Conservation (phyloP, 352 stramenopile genomes). For the Phytophthora cryptogea region DNA sequence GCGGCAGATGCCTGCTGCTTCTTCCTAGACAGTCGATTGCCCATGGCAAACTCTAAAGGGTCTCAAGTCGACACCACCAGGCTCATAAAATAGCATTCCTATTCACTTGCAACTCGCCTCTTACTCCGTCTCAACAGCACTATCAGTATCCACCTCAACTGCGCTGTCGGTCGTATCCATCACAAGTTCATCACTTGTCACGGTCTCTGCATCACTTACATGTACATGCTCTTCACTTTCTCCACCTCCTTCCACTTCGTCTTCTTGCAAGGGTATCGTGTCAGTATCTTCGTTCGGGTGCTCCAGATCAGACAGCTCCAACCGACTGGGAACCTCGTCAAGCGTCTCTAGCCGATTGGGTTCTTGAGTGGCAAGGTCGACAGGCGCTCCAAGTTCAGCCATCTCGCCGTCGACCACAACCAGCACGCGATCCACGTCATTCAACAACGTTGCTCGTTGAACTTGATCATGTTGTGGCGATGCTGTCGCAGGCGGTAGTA, state of each 20-base stretch:
- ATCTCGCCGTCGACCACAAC: conserved; percentile 94
- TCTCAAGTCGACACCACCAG: background rate
- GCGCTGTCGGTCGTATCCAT: conserved; percentile 23
- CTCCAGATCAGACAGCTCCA: conserved; percentile 29
- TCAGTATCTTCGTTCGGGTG: conserved; percentile 7
- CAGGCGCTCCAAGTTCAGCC: conserved; percentile 85
- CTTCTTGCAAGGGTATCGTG: conserved; percentile 33
- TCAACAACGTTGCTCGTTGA: conserved; percentile 63
- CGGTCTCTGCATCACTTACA: conserved; percentile 12
- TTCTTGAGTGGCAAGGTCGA: conserved; percentile 52
- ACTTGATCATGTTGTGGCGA: conserved; percentile 30
- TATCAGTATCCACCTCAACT: conserved; percentile 20
- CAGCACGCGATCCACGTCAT: conserved; percentile 96
- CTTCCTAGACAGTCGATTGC: conserved; percentile 32
- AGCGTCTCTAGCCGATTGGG: conserved; percentile 44
- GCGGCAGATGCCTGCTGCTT: conserved; percentile 7
- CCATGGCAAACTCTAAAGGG: conserved; percentile 16
- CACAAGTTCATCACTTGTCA: conserved; percentile 18
- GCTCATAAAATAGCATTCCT: conserved; percentile 23
- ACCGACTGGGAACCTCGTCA: conserved; percentile 18
- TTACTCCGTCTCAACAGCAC: conserved; percentile 24
- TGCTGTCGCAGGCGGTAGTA: conserved; percentile 92
- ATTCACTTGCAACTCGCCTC: conserved; percentile 9
- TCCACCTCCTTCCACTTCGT: no score
- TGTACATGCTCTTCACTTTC: conserved; percentile 9